Evolutionary conservation across 1,139 yeast genomes (phyloP).

Genomic region (Pichia sp.): DNA sequence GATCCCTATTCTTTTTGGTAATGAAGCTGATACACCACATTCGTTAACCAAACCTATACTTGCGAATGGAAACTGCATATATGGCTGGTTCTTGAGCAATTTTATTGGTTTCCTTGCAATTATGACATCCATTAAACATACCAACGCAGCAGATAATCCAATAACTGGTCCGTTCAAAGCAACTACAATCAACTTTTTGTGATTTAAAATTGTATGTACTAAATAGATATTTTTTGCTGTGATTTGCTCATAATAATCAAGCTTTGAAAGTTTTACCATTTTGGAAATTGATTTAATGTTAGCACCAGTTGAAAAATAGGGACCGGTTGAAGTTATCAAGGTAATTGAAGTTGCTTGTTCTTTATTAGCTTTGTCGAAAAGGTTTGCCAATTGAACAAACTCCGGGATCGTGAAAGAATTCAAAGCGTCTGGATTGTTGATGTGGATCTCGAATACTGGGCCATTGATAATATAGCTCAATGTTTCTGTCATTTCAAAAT

Average conservation of each 20-base stretch:
- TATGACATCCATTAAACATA: conserved; percentile 68
- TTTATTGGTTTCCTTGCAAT: conserved; percentile 51
- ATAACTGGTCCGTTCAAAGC: conserved; percentile 86
- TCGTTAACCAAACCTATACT: conserved; percentile 80
- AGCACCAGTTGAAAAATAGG: conserved; percentile 84
- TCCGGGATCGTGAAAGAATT: conserved; percentile 68
- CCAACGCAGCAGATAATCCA: conserved; percentile 71
- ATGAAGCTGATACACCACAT: conserved; percentile 67
- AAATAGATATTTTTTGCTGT: conserved; percentile 60
- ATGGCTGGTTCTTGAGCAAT: conserved; percentile 29
- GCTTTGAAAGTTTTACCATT: conserved; percentile 18
- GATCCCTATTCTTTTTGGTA: conserved; percentile 66
- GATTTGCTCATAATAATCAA: conserved; percentile 21
- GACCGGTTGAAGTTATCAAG: conserved; percentile 63
- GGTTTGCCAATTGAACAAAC: conserved; percentile 54
- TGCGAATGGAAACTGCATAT: conserved; percentile 55
- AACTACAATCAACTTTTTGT: conserved; percentile 62
- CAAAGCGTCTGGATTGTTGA: conserved; percentile 53
- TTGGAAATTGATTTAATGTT: conserved; percentile 42
- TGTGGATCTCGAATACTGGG: conserved; percentile 53
- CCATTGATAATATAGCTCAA: conserved; percentile 23
- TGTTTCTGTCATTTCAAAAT: conserved; percentile 5
- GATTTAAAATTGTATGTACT: conserved; percentile 64
- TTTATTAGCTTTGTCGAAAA: conserved; percentile 57
- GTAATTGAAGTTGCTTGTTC: conserved; percentile 63